A percentile compares a stretch with the other conserved stretches of the same genome.
phyloP scores from a whole-genome alignment of 2,329 filamentous ascomycete species.

The Sporothrix brasiliensis region DNA sequence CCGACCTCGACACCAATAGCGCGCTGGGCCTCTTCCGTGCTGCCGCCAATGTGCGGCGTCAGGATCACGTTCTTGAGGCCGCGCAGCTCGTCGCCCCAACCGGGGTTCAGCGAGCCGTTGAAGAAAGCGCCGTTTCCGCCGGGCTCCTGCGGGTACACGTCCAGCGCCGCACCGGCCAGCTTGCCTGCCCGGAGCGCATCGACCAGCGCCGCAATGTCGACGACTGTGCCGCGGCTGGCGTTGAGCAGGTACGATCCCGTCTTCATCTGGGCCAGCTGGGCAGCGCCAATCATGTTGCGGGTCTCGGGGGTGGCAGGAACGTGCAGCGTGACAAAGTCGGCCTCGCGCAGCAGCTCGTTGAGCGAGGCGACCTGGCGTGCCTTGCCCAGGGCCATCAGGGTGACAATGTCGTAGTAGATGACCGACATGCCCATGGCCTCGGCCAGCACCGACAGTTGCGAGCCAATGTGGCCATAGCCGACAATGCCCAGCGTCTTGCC shows the following conservation, averaged over 20 bases:
- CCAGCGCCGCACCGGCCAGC: slow-evolving; percentile 89
- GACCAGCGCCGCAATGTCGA: slow-evolving; percentile 90
- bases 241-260: slow-evolving; percentile 93
- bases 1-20: slow-evolving; percentile 94
- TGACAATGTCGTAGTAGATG: slow-evolving; percentile 94
- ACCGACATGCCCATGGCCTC: slow-evolving; percentile 98
- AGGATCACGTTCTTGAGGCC: slow-evolving; percentile 89
- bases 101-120: slow-evolving; percentile 72
- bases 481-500: slow-evolving; percentile 97
- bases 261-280: slow-evolving; percentile 87
- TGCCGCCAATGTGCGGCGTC: slow-evolving; percentile 95
- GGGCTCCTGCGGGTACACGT: slow-evolving; percentile 94
- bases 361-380: slow-evolving; percentile 80
- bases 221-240: slow-evolving; percentile 88
- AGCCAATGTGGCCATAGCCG: slow-evolving; percentile 96
- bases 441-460: slow-evolving; percentile 90
- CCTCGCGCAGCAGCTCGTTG: slow-evolving; percentile 71
- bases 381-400: slow-evolving; percentile 91
- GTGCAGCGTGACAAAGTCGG: slow-evolving; percentile 93
- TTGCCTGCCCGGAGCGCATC: slow-evolving; percentile 83
- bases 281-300: slow-evolving; percentile 81
- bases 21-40: slow-evolving; percentile 94
- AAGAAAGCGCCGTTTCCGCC: slow-evolving; percentile 95
- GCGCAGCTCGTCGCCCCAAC: slow-evolving; percentile 82
- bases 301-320: slow-evolving; percentile 94